These are phyloP conservation scores for Phoma sp. DNA, from an alignment of 2,329 filamentous ascomycete genomes.

Conservation along the genomic window DNA sequence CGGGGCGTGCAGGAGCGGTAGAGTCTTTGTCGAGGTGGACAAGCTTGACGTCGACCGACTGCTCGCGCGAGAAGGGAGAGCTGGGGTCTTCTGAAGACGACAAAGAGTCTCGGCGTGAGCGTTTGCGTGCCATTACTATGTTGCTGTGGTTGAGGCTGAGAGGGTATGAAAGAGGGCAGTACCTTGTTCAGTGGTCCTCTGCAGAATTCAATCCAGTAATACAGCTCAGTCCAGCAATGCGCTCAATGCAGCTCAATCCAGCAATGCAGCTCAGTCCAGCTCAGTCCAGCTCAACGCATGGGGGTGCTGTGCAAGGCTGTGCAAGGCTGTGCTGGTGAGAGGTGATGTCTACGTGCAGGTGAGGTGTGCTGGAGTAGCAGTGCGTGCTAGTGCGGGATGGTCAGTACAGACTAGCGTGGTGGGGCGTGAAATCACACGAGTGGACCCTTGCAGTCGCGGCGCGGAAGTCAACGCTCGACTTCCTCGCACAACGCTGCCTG, in stretches of 20 bases:
- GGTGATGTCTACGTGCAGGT: background rate
- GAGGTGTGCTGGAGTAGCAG: background rate
- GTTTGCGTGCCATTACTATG: slow-evolving; percentile 63
- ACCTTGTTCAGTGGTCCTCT: slow-evolving; percentile 5
- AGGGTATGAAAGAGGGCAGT: slow-evolving; percentile 13
- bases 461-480: slow-evolving; percentile 6
- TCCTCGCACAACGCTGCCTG: slow-evolving; percentile 8
- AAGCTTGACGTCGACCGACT: slow-evolving; percentile 50
- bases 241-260: too few species aligned
- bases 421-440: slow-evolving; percentile 12
- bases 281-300: too few species aligned
- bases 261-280: too few species aligned
- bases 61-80: slow-evolving; percentile 38
- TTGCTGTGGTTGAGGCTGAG: slow-evolving; percentile 12
- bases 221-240: too few species aligned
- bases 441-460: background rate
- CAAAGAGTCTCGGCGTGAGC: slow-evolving; percentile 61
- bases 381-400: background rate
- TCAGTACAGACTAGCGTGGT: slow-evolving; percentile 3
- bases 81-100: slow-evolving; percentile 51
- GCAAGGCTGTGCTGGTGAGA: too few species aligned
- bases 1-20: slow-evolving; percentile 29
- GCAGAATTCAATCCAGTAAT: too few species aligned
- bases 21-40: slow-evolving; percentile 62
- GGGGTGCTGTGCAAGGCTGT: too few species aligned